phyloP scores from a whole-genome alignment of 768 basidiomycete species.

The Lactarius quietus region DNA sequence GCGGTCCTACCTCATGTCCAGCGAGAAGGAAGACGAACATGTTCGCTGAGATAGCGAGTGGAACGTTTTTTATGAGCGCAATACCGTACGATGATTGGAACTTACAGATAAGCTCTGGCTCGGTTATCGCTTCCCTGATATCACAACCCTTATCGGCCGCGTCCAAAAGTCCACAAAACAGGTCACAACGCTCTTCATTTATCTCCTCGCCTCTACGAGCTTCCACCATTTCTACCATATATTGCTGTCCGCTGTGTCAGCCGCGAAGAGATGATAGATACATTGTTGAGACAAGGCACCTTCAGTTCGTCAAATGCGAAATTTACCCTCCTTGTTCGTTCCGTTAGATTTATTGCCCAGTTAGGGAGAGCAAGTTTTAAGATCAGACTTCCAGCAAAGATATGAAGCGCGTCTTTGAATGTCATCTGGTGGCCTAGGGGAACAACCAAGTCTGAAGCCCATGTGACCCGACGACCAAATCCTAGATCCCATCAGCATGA shows the following conservation, averaged over 20 bases:
- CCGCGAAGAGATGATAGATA: background rate
- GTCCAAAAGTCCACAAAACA: conserved; percentile 30
- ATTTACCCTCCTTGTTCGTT: conserved; percentile 32
- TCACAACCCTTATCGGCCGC: conserved; percentile 25
- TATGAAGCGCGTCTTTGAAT: conserved; percentile 49
- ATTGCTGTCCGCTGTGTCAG: conserved; percentile 20
- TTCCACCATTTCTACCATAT: conserved; percentile 32
- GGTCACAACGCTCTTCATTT: conserved; percentile 27
- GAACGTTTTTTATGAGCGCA: background rate
- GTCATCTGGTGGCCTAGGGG: conserved; percentile 46
- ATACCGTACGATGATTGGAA: background rate
- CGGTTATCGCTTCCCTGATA: conserved; percentile 17
- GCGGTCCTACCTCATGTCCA: conserved; percentile 32
- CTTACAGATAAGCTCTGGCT: conserved; percentile 28
- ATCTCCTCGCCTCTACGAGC: conserved; percentile 20
- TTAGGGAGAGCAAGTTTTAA: conserved; percentile 39
- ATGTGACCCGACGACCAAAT: conserved; percentile 50
- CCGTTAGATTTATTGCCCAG: conserved; percentile 39
- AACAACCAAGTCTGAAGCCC: conserved; percentile 41
- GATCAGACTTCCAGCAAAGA: conserved; percentile 39
- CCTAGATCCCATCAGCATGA: conserved; percentile 26
- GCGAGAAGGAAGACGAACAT: conserved; percentile 36
- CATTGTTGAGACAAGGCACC: conserved; percentile 29
- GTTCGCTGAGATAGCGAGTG: conserved; percentile 19
- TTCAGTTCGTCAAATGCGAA: conserved; percentile 44